phyloP scores from a whole-genome alignment of 768 basidiomycete species.

The Nevesoporus exiguus region DNA sequence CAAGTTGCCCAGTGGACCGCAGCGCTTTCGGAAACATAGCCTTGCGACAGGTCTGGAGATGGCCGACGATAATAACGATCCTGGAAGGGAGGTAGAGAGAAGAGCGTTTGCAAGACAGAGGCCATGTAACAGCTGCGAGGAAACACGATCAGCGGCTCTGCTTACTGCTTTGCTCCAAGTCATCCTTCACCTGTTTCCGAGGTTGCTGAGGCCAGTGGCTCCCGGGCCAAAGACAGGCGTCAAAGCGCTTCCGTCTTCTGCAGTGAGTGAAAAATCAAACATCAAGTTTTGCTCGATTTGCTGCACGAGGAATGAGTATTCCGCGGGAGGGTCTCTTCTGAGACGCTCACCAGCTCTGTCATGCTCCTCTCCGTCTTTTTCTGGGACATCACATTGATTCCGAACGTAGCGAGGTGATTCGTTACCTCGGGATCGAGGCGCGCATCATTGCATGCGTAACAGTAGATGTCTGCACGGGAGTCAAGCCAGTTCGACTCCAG shows the following conservation, averaged over 20 bases:
- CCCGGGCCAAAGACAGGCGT: slow-evolving; percentile 88
- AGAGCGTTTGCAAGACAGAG: slow-evolving; percentile 83
- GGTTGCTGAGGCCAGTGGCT: slow-evolving; percentile 84
- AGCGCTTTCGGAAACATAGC: slow-evolving; percentile 31
- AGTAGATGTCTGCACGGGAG: slow-evolving; percentile 71
- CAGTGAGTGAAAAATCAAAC: slow-evolving; percentile 90
- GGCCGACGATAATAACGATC: slow-evolving; percentile 54
- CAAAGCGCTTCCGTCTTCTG: slow-evolving; percentile 81
- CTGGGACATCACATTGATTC: slow-evolving; percentile 78
- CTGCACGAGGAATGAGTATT: slow-evolving; percentile 33
- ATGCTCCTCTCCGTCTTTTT: slow-evolving; percentile 95
- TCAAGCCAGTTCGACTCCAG: not conserved
- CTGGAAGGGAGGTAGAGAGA: slow-evolving; percentile 76
- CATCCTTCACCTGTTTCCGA: slow-evolving; percentile 74
- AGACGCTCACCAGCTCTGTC: slow-evolving; percentile 77
- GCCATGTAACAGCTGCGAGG: slow-evolving; percentile 89
- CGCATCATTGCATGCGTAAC: slow-evolving; percentile 86
- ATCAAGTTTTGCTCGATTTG: slow-evolving; percentile 96
- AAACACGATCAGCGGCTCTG: not conserved
- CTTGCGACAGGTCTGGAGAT: slow-evolving; percentile 7
- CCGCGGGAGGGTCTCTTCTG: not conserved
- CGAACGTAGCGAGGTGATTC: slow-evolving; percentile 73
- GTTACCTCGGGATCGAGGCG: slow-evolving; percentile 73
- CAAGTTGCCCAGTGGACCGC: slow-evolving; percentile 59
- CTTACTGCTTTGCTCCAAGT: too few relatives aligned